Evolutionary conservation across 495 filamentous ascomycete genomes (phyloP).

Genomic region (Lineolata rhizophorae): DNA sequence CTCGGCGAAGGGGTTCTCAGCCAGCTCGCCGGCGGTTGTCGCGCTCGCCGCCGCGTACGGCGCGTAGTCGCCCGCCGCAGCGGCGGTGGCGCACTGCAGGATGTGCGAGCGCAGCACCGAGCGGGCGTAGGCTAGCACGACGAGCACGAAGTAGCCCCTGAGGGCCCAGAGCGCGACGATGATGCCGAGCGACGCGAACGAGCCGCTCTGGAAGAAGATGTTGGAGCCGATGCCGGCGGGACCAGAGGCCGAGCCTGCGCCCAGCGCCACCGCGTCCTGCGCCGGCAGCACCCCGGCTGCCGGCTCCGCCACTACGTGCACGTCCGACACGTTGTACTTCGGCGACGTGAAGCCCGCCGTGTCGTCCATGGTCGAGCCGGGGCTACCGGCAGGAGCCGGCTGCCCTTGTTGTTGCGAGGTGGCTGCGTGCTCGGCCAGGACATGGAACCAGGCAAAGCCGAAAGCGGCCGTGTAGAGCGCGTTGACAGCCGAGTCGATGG

Average conservation of each 20-base stretch:
- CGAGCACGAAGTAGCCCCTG: constrained; percentile 53
- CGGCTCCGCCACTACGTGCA: constrained; percentile 25
- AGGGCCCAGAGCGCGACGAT: constrained; percentile 49
- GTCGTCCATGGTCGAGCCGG: constrained; percentile 31
- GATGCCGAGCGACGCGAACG: constrained; percentile 50
- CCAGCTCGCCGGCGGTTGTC: constrained; percentile 22
- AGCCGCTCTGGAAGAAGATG: constrained; percentile 41
- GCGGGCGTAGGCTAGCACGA: constrained; percentile 62
- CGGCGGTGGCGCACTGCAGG: constrained; percentile 6
- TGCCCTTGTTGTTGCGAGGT: constrained; percentile 16
- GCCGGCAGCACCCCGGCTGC: constrained; percentile 20
- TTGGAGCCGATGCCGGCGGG: constrained; percentile 18
- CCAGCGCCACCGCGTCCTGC: constrained; percentile 30
- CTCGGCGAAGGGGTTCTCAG: constrained; percentile 48
- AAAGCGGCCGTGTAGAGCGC: constrained; percentile 58
- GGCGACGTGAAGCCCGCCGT: constrained; percentile 49
- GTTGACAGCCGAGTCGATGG: constrained; percentile 61
- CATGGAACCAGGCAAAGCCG: constrained; percentile 62
- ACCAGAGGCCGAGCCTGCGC: constrained; percentile 9
- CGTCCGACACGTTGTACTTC: constrained; percentile 34
- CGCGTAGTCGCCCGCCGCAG: constrained; percentile 4
- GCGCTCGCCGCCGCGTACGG: constrained; percentile 12
- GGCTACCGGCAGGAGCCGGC: constrained; percentile 16
- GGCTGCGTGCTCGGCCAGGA: constrained; percentile 29
- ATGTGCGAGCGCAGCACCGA: constrained; percentile 38